phyloP scores from a whole-genome alignment of 169 alveolate genomes.

The Cryptosporidium parvum region DNA sequence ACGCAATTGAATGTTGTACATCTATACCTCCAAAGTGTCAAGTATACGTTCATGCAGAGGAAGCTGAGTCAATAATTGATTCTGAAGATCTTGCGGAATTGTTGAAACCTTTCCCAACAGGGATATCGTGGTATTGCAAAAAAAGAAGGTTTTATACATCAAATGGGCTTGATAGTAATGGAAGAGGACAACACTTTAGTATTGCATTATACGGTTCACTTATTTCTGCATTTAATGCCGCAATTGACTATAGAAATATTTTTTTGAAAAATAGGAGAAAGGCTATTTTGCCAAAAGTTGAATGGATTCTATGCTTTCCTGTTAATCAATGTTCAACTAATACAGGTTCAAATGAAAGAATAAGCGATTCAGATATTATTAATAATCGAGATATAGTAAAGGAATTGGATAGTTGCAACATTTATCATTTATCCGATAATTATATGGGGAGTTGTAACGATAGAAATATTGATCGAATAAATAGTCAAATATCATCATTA shows the following conservation, averaged over 20 bases:
- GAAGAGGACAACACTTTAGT: slow-evolving; percentile 73
- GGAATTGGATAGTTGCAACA: not conserved
- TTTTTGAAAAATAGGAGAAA: slow-evolving; percentile 72
- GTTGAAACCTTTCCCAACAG: slow-evolving; percentile 64
- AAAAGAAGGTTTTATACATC: slow-evolving; percentile 74
- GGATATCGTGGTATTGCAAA: slow-evolving; percentile 73
- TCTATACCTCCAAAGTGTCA: slow-evolving; percentile 41
- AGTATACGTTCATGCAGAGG: slow-evolving; percentile 72
- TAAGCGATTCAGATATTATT: not conserved
- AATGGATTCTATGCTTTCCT: slow-evolving; percentile 71
- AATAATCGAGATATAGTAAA: not conserved
- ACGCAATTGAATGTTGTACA: slow-evolving; percentile 58
- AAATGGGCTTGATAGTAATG: slow-evolving; percentile 76
- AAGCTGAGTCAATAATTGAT: slow-evolving; percentile 73
- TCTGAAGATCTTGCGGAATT: slow-evolving; percentile 68
- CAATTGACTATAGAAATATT: slow-evolving; percentile 65
- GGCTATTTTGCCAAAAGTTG: slow-evolving; percentile 35
- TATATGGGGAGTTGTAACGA: slow-evolving; percentile 14
- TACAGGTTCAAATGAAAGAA: not conserved
- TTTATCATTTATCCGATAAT: slow-evolving; percentile 5
- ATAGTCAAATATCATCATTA: not conserved
- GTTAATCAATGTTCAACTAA: not conserved
- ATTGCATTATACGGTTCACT: slow-evolving; percentile 72
- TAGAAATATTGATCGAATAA: slow-evolving; percentile 33
- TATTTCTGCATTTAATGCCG: slow-evolving; percentile 73